Evolutionary conservation across 176 grass and related monocot genomes (phyloP).

Genomic region (Cymbopogon citratus): DNA sequence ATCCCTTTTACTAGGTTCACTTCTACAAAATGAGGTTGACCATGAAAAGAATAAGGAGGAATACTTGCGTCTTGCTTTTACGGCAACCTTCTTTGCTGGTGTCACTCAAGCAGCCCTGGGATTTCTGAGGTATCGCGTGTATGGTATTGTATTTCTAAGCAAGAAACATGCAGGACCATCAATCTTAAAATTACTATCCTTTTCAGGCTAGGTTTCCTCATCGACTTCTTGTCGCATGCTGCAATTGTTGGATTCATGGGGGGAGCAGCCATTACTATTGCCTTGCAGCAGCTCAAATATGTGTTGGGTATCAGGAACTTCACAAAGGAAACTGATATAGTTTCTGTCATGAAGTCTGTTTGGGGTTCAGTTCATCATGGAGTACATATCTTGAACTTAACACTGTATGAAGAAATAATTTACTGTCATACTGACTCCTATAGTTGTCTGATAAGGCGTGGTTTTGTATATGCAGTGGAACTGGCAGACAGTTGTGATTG

Average conservation of each 20-base stretch:
- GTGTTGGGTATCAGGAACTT: constrained; percentile 76
- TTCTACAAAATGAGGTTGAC: constrained; percentile 71
- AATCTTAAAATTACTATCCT: not conserved
- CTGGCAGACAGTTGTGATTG: constrained; percentile 87
- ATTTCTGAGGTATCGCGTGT: constrained; percentile 55
- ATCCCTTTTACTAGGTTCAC: constrained; percentile 79
- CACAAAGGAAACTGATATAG: constrained; percentile 81
- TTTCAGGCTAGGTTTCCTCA: constrained; percentile 87
- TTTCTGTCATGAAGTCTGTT: constrained; percentile 89
- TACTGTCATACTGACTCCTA: not conserved
- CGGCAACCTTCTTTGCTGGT: constrained; percentile 94
- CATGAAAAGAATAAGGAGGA: constrained; percentile 55
- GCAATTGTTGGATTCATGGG: constrained; percentile 95
- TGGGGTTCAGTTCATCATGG: constrained; percentile 71
- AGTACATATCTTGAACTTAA: constrained; percentile 28
- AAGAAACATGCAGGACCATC: not conserved
- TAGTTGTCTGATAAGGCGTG: not conserved
- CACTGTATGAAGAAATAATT: not conserved
- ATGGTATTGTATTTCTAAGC: not conserved
- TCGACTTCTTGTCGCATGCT: constrained; percentile 95
- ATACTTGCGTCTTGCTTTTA: constrained; percentile 75
- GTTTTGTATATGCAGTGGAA: constrained; percentile 68
- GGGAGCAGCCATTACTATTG: constrained; percentile 89
- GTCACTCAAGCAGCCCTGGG: constrained; percentile 90
- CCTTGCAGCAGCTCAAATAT: constrained; percentile 84